A percentile compares a stretch with the other conserved stretches of the same genome.
Evolutionary conservation across 2,329 filamentous ascomycete genomes (phyloP).

Genomic region (Dichotomopilus funicola): DNA sequence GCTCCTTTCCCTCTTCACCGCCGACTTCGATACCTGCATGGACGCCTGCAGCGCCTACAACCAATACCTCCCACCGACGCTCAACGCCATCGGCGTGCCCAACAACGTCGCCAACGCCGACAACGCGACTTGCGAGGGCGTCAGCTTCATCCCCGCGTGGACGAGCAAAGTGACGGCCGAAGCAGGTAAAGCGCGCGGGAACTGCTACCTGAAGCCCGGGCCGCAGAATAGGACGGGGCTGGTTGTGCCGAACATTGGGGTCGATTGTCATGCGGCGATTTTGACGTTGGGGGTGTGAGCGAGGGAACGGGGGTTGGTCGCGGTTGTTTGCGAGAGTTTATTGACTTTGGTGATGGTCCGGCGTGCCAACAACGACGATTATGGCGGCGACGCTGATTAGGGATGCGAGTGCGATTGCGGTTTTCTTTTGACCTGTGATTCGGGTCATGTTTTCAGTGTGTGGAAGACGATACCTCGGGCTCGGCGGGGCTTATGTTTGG

Average conservation of each 20-base stretch:
- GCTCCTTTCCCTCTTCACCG: constrained; percentile 37
- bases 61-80: constrained; percentile 27
- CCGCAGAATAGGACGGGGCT: constrained; percentile 29
- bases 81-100: constrained; percentile 5
- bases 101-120: constrained; percentile 13
- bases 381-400: too few species aligned
- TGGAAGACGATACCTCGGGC: too few species aligned
- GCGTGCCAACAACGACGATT: too few species aligned
- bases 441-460: too few species aligned
- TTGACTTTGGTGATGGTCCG: too few species aligned
- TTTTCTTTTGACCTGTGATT: too few species aligned
- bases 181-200: constrained; percentile 34
- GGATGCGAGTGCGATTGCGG: too few species aligned
- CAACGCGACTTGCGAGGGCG: constrained; percentile 33
- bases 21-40: constrained; percentile 40
- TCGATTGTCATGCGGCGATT: constrained; percentile 33
- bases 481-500: too few species aligned
- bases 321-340: background rate
- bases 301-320: background rate
- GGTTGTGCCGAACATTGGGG: constrained; percentile 28
- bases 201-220: constrained; percentile 40
- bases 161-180: constrained; percentile 32
- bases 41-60: constrained; percentile 41
- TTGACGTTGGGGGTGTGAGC: constrained; percentile 6
- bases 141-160: constrained; percentile 40